Base-by-base conservation (phyloP, 495 filamentous ascomycete genomes). In the Podospora australis region DNA sequence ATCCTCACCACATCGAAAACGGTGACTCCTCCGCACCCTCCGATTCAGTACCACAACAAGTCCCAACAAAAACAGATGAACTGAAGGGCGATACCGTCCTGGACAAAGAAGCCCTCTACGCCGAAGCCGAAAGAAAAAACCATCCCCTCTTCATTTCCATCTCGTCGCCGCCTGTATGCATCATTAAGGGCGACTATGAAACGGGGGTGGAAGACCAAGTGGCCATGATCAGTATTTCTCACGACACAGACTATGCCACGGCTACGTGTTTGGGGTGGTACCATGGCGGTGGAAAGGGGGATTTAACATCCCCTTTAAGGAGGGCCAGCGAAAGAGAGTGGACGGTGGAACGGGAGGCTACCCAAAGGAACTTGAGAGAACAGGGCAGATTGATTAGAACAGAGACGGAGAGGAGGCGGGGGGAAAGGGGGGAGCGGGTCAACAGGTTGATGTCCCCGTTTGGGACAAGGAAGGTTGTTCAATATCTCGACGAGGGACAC, bases 171-270 rank as follows among this genome's bases (percentile, higher is more conserved):
- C 32, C 32, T 4, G n/a, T 16, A 8, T n/a, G n/a, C 5, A 17
- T 36, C 2, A 36, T 36, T 16, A 16, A 16, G n/a, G 14, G 30
- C 3, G 4, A 11, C 4, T 5, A 24, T n/a, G 5, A 44, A n/a
- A 5, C 41, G 20, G 42, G 20, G 16, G 42, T 20, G 14, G 41
- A 23, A 9, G 40, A 56, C 10, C 54, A 55, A 42, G 43, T 54
- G 39, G 66, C 53, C 13, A 43, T 40, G 34, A 29, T 70, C 2
- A 70, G 66, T 30, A 70, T 70, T 28, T 65, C 60, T 22, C 67
- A 70, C 34, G 67, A 70, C 34, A 58, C 56, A 3, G 58, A 61
- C 2, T 70, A 65, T 38, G 63, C 67, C 2, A 56, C 57, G 14
- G 66, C 64, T 6, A 46, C 50, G 16, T 70, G 66, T 25, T 35